Conservation (phyloP, 208 protist species). For the Acanthamoeba polyphaga region DNA sequence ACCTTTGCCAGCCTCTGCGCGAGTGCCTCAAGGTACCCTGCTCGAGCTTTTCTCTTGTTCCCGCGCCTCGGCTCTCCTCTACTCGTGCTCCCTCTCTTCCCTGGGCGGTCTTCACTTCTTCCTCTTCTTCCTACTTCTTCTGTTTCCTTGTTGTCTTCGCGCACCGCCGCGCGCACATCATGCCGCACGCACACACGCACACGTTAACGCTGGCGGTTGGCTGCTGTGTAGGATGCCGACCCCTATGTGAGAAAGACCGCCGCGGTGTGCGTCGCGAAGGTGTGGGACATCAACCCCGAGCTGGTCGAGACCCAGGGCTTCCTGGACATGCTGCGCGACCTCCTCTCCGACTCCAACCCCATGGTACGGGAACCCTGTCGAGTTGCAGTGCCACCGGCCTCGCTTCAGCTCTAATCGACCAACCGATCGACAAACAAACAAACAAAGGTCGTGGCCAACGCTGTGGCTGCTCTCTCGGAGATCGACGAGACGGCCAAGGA, state of each 20-base stretch:
- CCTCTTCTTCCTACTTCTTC: background rate
- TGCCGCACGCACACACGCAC: too few relatives aligned
- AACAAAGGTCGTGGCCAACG: conserved; percentile 94
- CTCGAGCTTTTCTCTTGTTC: background rate
- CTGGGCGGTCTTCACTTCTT: background rate
- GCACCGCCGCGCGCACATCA: too few relatives aligned
- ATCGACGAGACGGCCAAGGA: conserved; percentile 90
- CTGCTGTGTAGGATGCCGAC: conserved; percentile 92
- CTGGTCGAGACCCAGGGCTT: conserved; percentile 93
- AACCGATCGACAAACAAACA: conserved; percentile 32
- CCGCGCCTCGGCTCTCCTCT: background rate
- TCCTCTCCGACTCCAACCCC: conserved; percentile 97
- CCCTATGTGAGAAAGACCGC: conserved; percentile 99
- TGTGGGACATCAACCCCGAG: conserved; percentile 96
- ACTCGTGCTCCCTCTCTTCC: too few relatives aligned
- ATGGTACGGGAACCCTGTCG: conserved; percentile 85
- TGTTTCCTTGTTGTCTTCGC: background rate
- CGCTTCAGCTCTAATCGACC: background rate
- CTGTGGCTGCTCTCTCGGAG: conserved; percentile 96
- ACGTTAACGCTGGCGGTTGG: background rate
- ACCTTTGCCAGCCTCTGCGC: conserved; percentile 96
- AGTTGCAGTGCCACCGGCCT: background rate
- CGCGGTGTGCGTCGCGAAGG: conserved; percentile 97
- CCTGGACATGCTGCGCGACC: conserved; percentile 92
- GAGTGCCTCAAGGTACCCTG: conserved; percentile 92